These are phyloP conservation scores for Leptographium wingfieldii DNA, from an alignment of 2,329 filamentous ascomycete species.

Conservation along the genomic window DNA sequence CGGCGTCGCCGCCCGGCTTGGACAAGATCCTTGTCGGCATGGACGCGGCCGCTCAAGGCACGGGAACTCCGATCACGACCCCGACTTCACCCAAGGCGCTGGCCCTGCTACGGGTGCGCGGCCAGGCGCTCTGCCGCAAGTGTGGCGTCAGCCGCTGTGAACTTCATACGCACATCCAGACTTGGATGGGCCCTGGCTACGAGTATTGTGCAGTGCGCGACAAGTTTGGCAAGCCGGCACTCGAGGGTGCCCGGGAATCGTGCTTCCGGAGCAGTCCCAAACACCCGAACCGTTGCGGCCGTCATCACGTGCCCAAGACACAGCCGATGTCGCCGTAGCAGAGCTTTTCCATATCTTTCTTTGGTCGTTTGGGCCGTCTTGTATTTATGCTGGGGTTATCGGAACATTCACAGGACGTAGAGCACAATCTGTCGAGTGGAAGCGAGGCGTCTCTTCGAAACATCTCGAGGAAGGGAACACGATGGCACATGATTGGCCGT, in stretches of 20 bases:
- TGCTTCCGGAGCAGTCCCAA: conserved; percentile 50
- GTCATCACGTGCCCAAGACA: conserved; percentile 30
- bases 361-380: background rate
- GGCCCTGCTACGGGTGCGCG: conserved; percentile 37
- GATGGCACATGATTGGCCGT: too few relatives aligned
- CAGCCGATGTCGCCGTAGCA: conserved; percentile 6
- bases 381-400: background rate
- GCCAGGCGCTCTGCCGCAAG: conserved; percentile 49
- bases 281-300: conserved; percentile 44
- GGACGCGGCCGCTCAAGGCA: background rate
- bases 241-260: conserved; percentile 31
- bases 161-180: conserved; percentile 47
- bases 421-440: background rate
- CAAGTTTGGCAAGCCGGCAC: conserved; percentile 39
- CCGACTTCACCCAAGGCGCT: conserved; percentile 19
- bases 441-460: background rate
- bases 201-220: conserved; percentile 51
- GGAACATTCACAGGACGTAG: background rate
- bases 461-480: background rate
- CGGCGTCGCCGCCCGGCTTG: background rate
- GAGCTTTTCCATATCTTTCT: background rate
- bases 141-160: conserved; percentile 50
- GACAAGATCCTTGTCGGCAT: too few relatives aligned
- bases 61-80: too few relatives aligned
- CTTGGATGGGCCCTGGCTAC: conserved; percentile 42